These are phyloP conservation scores for Metarhizium anisopliae DNA, from an alignment of 2,329 filamentous ascomycete species.

Conservation along the genomic window DNA sequence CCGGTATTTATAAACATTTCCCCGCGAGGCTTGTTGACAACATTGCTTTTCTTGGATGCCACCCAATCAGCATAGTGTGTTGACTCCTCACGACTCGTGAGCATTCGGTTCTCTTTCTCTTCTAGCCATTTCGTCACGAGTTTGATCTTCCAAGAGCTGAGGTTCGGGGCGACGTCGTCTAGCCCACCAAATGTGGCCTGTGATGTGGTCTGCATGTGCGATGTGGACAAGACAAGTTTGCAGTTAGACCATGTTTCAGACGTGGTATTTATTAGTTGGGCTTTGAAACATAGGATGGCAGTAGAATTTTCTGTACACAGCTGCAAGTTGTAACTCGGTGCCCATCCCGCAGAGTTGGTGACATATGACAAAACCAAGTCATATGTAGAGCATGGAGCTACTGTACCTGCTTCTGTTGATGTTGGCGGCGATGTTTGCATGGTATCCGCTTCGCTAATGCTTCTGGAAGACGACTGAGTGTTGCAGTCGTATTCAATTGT, in stretches of 20 bases:
- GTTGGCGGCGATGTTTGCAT: slow-evolving; percentile 13
- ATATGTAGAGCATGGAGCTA: slow-evolving; percentile 18
- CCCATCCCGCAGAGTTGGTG: slow-evolving; percentile 48
- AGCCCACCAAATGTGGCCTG: slow-evolving; percentile 49
- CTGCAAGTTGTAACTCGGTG: slow-evolving; percentile 51
- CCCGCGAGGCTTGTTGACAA: not conserved
- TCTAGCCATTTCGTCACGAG: too few relatives aligned
- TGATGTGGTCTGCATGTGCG: too few relatives aligned
- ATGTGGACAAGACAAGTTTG: slow-evolving; percentile 52
- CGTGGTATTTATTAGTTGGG: slow-evolving; percentile 51
- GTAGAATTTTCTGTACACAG: slow-evolving; percentile 46
- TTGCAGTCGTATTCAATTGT: slow-evolving; percentile 34
- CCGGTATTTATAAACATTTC: not conserved
- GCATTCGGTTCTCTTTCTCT: too few relatives aligned
- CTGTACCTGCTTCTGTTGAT: slow-evolving; percentile 10
- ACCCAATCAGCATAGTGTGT: too few relatives aligned
- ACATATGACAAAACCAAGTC: slow-evolving; percentile 49
- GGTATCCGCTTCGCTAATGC: slow-evolving; percentile 45
- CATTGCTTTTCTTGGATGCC: not conserved
- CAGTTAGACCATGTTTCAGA: slow-evolving; percentile 55
- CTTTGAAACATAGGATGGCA: slow-evolving; percentile 50
- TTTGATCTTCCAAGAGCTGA: slow-evolving; percentile 52
- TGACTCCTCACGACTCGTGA: too few relatives aligned
- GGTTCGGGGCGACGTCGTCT: slow-evolving; percentile 42
- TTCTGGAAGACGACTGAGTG: slow-evolving; percentile 35